Base-by-base conservation (phyloP, 192 early-diverging fungal species). In the Podila clonocystis region DNA sequence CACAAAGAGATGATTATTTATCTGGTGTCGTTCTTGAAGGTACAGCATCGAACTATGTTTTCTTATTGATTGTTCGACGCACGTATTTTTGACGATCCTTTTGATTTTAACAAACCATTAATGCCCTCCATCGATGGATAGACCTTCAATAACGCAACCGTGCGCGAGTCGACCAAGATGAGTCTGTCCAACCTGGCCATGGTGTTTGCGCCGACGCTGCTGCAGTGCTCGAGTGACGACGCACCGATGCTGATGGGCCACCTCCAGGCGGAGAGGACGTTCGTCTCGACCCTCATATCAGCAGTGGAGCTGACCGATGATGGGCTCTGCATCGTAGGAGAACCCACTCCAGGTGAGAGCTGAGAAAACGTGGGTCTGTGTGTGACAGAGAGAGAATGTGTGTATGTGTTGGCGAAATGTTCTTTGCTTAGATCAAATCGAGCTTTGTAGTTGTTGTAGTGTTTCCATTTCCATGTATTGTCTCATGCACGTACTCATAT, bases 201-300 rank as follows among this genome's bases (percentile, higher is more conserved):
- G 88, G 95, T 99, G 12, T 98, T 98, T 88, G 97, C 95, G 24
- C 97, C 97, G n/a, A 93, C 94, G 52, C 92, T 98, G 62, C 83
- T 99, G 59, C 87, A 96, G 49, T 97, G 94, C 75, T 96, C 97
- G 24, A 86, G 84, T 62, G 93, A 91, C 58, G 87, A 91, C 70
- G 83, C 90, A 7, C 88, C 85, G 6, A 82, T 88, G 63, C 82
- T 90, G 31, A 87, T 72, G 87, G 85, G 67, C 17, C 70, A 77
- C 28, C 66, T 75, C 7, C 77, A 74, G 52, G 74, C 74, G 1
- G 68, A 79, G 34, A 41, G 77, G 50, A 24, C 65, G 48, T 84
- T 84, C 74, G 79, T 80, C 26, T 63, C 71, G 19, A 80, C 77
- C 22, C 57, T 80, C 24, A 73, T 80, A 12, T 67, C 73, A 5